Percentiles rank a stretch among this genome's conserved stretches.
Conservation (phyloP, 139 green algal species). For the Eudorina sp. region DNA sequence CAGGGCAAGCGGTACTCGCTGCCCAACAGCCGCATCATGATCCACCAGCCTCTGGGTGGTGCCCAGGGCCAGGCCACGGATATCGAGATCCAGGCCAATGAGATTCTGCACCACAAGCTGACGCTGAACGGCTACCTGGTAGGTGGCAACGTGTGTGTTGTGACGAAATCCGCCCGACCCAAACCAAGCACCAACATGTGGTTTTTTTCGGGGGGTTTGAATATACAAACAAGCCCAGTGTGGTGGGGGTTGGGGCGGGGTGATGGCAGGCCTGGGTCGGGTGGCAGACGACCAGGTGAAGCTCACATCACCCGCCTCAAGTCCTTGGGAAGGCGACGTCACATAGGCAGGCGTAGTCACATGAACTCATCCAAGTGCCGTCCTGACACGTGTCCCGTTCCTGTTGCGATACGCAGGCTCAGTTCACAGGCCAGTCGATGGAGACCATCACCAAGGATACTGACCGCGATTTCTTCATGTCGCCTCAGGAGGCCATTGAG, state of each 20-base stretch:
- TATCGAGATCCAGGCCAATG: slow-evolving; percentile 99
- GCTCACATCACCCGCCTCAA: no score
- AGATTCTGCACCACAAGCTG: slow-evolving; percentile 99
- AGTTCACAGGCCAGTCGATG: slow-evolving; percentile 97
- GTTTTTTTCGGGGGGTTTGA: no score
- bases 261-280: no score
- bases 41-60: slow-evolving; percentile 99
- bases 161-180: not conserved
- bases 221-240: no score
- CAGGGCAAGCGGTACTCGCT: slow-evolving; percentile 98
- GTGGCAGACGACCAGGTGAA: no score
- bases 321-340: no score
- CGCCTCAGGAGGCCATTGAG: slow-evolving; percentile 94
- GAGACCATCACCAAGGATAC: slow-evolving; percentile 97
- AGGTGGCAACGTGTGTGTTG: not conserved
- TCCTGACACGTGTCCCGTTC: no score
- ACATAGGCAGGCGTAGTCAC: no score
- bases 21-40: slow-evolving; percentile 99
- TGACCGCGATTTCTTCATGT: slow-evolving; percentile 99
- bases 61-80: slow-evolving; percentile 98
- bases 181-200: no score
- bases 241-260: no score
- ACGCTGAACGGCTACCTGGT: slow-evolving; percentile 98
- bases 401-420: no score
- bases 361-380: no score